Conservation (phyloP, 768 basidiomycete genomes). For the Agrocybe praecox region DNA sequence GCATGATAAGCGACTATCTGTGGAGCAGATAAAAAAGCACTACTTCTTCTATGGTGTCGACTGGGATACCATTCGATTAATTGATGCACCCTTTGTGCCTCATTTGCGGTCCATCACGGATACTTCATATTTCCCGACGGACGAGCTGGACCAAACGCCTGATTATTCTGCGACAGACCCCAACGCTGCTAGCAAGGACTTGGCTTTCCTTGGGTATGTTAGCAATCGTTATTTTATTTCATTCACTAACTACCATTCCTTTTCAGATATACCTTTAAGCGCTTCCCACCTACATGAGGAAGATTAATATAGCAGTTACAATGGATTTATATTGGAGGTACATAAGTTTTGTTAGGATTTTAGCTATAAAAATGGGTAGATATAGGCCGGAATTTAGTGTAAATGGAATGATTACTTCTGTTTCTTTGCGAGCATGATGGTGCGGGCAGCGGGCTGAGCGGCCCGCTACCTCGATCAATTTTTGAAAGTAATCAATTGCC, state of each 20-base stretch:
- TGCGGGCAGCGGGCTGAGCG: too few relatives aligned
- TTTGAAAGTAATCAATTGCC: not conserved
- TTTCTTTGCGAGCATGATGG: too few relatives aligned
- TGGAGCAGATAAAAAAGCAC: conserved; percentile 90
- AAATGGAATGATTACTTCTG: too few relatives aligned
- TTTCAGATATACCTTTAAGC: conserved; percentile 25
- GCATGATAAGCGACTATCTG: conserved; percentile 72
- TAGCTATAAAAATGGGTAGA: too few relatives aligned
- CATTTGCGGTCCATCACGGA: conserved; percentile 92
- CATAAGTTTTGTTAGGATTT: too few relatives aligned
- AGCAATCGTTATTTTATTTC: not conserved
- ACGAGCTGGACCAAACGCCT: conserved; percentile 82
- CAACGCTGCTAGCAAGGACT: conserved; percentile 51
- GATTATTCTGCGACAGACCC: conserved; percentile 44
- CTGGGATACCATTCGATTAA: conserved; percentile 84
- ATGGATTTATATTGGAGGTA: not conserved
- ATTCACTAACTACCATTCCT: not conserved
- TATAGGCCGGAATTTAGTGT: too few relatives aligned
- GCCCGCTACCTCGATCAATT: not conserved
- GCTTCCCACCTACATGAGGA: conserved; percentile 20
- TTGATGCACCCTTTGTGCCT: conserved; percentile 97
- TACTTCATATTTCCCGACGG: conserved; percentile 97
- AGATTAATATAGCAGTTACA: not conserved
- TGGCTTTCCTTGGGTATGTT: conserved; percentile 67
- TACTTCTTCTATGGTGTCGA: conserved; percentile 96